phyloP scores from a whole-genome alignment of 2,329 filamentous ascomycete genomes.

The Aspergillus pseudoviridinutans region DNA sequence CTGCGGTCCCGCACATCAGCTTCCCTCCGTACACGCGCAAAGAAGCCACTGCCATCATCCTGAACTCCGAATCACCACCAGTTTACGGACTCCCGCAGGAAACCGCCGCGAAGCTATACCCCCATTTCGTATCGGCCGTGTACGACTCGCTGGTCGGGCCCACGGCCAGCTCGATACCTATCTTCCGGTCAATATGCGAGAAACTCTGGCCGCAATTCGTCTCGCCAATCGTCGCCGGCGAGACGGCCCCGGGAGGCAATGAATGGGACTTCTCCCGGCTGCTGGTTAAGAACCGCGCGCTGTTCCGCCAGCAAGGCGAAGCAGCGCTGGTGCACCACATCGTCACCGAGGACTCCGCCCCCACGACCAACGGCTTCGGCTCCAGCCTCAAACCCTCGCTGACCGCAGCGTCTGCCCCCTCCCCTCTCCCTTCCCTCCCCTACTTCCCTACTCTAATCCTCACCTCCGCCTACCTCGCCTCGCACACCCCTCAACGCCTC shows the following conservation, averaged over 20 bases:
- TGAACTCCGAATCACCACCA: conserved; percentile 47
- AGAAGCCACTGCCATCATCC: conserved; percentile 74
- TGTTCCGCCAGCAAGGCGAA: conserved; percentile 47
- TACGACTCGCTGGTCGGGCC: conserved; percentile 83
- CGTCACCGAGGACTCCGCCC: conserved; percentile 27
- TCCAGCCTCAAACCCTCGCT: conserved; percentile 13
- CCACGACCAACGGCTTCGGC: conserved; percentile 7
- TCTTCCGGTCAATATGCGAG: conserved; percentile 65
- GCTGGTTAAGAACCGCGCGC: conserved; percentile 52
- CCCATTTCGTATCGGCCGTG: conserved; percentile 74
- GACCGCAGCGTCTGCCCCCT: conserved; percentile 22
- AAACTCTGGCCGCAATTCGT: conserved; percentile 84
- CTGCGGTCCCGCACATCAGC: conserved; percentile 70
- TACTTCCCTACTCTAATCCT: conserved; percentile 47
- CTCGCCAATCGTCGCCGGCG: conserved; percentile 69
- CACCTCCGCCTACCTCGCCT: conserved; percentile 46
- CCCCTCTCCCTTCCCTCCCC: conserved; percentile 37
- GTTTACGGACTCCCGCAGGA: conserved; percentile 29
- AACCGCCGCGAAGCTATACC: conserved; percentile 37
- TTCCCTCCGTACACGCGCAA: conserved; percentile 81
- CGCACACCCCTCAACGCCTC: conserved; percentile 43
- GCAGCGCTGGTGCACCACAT: conserved; percentile 40
- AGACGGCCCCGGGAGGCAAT: conserved; percentile 38
- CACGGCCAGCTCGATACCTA: conserved; percentile 72
- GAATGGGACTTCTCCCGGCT: conserved; percentile 79